A percentile compares a stretch with the other conserved stretches of the same genome.
Evolutionary conservation across 192 early-diverging fungal genomes (phyloP).

Genomic region (Podila horticola): DNA sequence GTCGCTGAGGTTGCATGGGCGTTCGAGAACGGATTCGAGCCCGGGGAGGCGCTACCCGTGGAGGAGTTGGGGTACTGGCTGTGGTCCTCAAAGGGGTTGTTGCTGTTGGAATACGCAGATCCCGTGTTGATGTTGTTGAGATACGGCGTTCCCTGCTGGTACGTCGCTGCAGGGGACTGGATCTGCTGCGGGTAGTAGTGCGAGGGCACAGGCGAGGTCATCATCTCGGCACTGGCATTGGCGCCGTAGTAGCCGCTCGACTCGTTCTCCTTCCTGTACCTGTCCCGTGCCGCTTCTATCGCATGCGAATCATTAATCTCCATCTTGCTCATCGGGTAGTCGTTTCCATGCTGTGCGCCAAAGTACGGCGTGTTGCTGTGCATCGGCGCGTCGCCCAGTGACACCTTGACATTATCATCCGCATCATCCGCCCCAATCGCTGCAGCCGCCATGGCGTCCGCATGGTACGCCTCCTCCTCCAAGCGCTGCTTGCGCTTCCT

Average conservation of each 20-base stretch:
- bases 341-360: neutral
- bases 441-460: neutral
- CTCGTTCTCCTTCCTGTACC: neutral
- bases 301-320: neutral
- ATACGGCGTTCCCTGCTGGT: neutral
- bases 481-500: neutral
- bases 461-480: neutral
- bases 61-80: neutral
- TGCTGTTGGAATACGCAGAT: neutral
- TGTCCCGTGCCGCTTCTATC: neutral
- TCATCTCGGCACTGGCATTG: neutral
- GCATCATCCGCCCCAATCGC: neutral
- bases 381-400: neutral
- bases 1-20: neutral
- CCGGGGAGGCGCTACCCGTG: neutral
- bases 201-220: neutral
- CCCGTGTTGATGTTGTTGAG: neutral
- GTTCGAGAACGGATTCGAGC: neutral
- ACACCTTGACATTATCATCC: neutral
- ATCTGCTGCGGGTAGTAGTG: neutral
- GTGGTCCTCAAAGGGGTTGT: neutral
- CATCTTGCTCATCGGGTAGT: neutral
- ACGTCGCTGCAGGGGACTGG: constrained; percentile 1
- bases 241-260: neutral
- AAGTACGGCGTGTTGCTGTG: neutral